Evolutionary conservation across 257 asterid genomes (phyloP), one percentile per base, ranked within the genome.

Genomic region (Misopates orontium): DNA sequence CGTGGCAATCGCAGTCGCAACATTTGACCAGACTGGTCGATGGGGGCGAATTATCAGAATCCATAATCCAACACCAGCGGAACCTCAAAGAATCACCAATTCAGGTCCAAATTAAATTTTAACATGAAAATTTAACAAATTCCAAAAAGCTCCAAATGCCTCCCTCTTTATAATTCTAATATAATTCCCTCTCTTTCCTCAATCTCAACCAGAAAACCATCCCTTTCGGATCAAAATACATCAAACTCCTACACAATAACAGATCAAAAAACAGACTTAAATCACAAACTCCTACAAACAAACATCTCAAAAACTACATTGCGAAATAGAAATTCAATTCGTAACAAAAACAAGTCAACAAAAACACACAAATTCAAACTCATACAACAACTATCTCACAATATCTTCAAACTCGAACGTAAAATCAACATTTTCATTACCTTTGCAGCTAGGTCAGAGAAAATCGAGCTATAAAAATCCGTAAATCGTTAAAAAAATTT

Each of bases 1-100:
- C 84, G 73, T 67, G 76, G 75, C 95, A 90, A 18, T 87, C 96
- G 42, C 96, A 90, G 64, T 90, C 85, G 56, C 93, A 83, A 72
- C 96, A 86, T 74, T 86, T 80, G 62, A 64, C 70, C 76, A 28
- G 49, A 74, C 79, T 79, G 23, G 77, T 64, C 1, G 81, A 78
- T 1, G 81, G 70, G 67, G 77, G 66, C 25, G 81, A 62, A 60
- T 58, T 67, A 62, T 74, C 88, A 61, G 84, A 76, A 71, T 83
- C 94, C 98, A 91, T 91, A 66, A 56, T 23, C 73, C 50, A 57
- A 57, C 3, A 11, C 21, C 3, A 57, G 4, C 2, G 21, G 71
- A 69, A 50, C 75, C 74, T 57, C 72, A 64, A 69, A 65, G 42
- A 8, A 28, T 25, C 14, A 28, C 16, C 41, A 52, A 67, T 47